These are phyloP conservation scores for Tricholoma flavovirens DNA, from an alignment of 768 basidiomycete species.

Conservation along the genomic window DNA sequence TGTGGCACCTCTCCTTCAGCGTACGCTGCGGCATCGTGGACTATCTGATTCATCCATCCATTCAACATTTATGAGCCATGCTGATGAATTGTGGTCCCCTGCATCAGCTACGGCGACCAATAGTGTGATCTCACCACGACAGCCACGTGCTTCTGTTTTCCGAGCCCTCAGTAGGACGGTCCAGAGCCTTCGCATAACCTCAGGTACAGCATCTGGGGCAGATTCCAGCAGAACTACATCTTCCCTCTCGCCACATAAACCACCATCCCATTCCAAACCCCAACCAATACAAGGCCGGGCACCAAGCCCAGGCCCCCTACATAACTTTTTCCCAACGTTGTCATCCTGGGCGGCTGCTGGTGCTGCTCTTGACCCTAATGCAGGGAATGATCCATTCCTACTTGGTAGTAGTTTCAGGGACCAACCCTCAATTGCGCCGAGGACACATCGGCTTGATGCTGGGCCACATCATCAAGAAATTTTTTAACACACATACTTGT, in stretches of 20 bases:
- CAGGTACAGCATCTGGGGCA: constrained; percentile 14
- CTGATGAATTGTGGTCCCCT: constrained; percentile 24
- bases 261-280: constrained; percentile 5
- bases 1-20: constrained; percentile 53
- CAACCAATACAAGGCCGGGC: constrained; percentile 8
- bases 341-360: constrained; percentile 27
- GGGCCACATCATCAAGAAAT: constrained; percentile 12
- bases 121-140: constrained; percentile 21
- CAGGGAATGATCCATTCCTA: constrained; percentile 25
- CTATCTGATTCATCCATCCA: constrained; percentile 91
- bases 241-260: constrained; percentile 13
- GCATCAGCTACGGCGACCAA: background rate
- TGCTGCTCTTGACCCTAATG: constrained; percentile 17
- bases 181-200: constrained; percentile 35
- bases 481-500: constrained; percentile 13
- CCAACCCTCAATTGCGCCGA: constrained; percentile 26
- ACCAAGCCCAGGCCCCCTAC: constrained; percentile 10
- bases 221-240: constrained; percentile 4
- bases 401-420: constrained; percentile 33
- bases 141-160: constrained; percentile 43
- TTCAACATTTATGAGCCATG: constrained; percentile 68
- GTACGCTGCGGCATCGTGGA: constrained; percentile 70
- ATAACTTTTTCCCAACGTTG: constrained; percentile 18
- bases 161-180: constrained; percentile 49
- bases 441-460: background rate